Evolutionary conservation across 441 rosid species (phyloP), one percentile per base, ranked within the genome.

Genomic region (Codiaeum variegatum): DNA sequence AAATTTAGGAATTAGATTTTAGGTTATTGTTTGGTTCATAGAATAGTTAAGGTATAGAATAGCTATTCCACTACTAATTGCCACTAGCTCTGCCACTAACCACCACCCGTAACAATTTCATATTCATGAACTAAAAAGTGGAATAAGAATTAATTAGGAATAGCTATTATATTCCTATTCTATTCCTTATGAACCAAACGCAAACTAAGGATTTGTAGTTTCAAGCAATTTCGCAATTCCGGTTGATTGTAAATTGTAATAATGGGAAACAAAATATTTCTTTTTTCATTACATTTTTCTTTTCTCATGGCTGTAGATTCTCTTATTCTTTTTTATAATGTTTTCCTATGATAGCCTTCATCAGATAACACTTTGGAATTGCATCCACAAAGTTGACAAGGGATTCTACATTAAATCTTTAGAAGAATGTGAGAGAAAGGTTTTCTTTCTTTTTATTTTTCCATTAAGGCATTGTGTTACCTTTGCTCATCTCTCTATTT

Each of bases 151-250:
- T n/a, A n/a, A n/a, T n/a, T n/a, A n/a, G n/a, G n/a, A n/a, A n/a
- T n/a, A n/a, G n/a, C n/a, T n/a, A n/a, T n/a, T n/a, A n/a, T n/a
- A n/a, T n/a, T n/a, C n/a, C n/a, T n/a, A n/a, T n/a, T n/a, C n/a
- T n/a, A n/a, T n/a, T n/a, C n/a, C n/a, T n/a, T n/a, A n/a, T n/a
- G n/a, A n/a, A n/a, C n/a, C n/a, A n/a, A n/a, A n/a, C n/a, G n/a
- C n/a, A n/a, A n/a, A n/a, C n/a, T 21, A 58, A 56, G 44, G 59
- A 46, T 51, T 54, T 15, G 67, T 42, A 67, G 67, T 46, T 58
- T 68, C 51, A 51, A 62, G 23, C 56, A n/a, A 36, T 52, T 32
- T 40, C 65, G 26, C 47, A 26, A 46, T n/a, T 42, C 59, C 38
- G 1, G 24, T n/a, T 19, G 7, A 28, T 49, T 28, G 18, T 49